phyloP scores from a whole-genome alignment of 2,329 filamentous ascomycete genomes.

The Fusarium mexicanum region DNA sequence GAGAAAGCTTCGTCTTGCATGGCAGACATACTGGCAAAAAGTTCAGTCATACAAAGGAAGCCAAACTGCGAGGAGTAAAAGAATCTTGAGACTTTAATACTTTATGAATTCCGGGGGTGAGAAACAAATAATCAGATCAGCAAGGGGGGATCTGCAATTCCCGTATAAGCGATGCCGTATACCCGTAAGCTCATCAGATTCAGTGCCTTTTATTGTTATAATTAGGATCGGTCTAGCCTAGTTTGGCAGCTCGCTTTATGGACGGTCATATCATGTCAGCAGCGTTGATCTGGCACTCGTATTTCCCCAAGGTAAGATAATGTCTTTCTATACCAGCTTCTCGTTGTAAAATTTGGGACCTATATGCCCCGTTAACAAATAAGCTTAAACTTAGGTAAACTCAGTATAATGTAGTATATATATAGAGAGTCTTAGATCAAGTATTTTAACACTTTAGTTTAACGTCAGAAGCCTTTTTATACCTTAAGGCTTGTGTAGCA shows the following conservation, averaged over 20 bases:
- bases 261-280: background rate
- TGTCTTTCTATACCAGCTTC: too few species aligned
- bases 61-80: background rate
- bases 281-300: background rate
- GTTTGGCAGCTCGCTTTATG: background rate
- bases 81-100: fast-evolving
- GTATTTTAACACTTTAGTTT: fast-evolving
- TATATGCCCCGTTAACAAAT: too few species aligned
- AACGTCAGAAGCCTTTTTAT: fast-evolving
- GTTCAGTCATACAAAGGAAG: fast-evolving
- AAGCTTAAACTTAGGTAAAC: too few species aligned
- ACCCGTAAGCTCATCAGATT: background rate
- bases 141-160: background rate
- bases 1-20: background rate
- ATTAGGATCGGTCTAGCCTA: background rate
- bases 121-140: background rate
- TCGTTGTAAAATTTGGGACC: too few species aligned
- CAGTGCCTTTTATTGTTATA: background rate
- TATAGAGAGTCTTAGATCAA: too few species aligned
- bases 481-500: too few species aligned
- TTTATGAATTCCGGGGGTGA: fast-evolving
- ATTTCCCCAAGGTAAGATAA: background rate
- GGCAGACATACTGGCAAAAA: background rate
- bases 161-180: background rate
- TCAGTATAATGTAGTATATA: too few species aligned